Evolutionary conservation across 2,329 filamentous ascomycete species (phyloP).

Genomic region (Paecilomyces formosus): DNA sequence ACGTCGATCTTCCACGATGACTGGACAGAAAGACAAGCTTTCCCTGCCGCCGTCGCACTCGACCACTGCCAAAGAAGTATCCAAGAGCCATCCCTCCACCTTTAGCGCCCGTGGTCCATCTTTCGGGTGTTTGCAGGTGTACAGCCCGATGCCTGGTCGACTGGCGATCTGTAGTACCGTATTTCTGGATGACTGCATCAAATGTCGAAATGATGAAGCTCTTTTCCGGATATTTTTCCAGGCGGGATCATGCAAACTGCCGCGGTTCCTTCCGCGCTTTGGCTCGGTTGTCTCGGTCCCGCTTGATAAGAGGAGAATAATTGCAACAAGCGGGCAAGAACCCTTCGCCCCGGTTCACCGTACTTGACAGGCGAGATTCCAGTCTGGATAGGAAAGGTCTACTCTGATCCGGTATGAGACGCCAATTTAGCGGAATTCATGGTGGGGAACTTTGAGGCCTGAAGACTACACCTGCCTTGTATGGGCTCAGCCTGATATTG

Average conservation of each 20-base stretch:
- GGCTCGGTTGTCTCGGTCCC: neutral
- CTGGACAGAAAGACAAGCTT: neutral
- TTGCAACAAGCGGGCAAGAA: neutral
- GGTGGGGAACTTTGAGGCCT: neutral
- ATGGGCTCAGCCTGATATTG: neutral
- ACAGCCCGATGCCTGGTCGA: neutral
- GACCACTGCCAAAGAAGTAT: neutral
- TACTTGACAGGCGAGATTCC: neutral
- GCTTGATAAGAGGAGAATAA: neutral
- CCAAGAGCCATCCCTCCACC: neutral
- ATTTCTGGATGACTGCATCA: neutral
- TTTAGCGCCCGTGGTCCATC: neutral
- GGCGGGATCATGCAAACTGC: neutral
- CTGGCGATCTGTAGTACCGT: neutral
- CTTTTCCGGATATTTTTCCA: neutral
- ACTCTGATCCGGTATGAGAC: neutral
- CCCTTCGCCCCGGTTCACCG: neutral
- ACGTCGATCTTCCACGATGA: neutral
- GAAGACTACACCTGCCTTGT: neutral
- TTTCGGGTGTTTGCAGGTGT: neutral
- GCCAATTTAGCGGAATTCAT: slow-evolving; percentile 1
- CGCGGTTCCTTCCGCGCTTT: neutral
- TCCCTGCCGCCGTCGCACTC: neutral
- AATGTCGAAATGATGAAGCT: neutral
- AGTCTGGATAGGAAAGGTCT: neutral